A percentile compares a stretch with the other conserved stretches of the same genome.
Conservation (phyloP, 352 stramenopile species). For the Globisporangium megalacanthum region DNA sequence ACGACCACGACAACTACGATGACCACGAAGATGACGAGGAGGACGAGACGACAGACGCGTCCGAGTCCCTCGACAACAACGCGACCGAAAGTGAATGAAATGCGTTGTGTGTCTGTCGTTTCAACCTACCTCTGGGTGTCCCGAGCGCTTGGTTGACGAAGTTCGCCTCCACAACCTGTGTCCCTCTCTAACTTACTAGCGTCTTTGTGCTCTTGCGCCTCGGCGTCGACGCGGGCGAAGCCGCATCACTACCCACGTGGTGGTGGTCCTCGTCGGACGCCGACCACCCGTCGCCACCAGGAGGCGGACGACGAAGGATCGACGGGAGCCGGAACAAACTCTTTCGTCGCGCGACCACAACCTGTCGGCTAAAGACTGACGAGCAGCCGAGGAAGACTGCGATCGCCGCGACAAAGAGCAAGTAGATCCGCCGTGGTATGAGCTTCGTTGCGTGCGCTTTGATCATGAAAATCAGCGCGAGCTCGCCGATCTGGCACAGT, state of each 20-base stretch:
- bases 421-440: slow-evolving; percentile 73
- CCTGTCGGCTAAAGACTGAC: slow-evolving; percentile 67
- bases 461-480: slow-evolving; percentile 89
- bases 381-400: slow-evolving; percentile 80
- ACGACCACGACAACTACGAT: not conserved
- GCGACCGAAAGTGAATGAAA: slow-evolving; percentile 13
- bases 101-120: too few relatives aligned
- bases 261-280: slow-evolving; percentile 16
- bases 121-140: slow-evolving; percentile 2
- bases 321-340: slow-evolving; percentile 52
- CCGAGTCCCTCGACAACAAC: slow-evolving; percentile 2
- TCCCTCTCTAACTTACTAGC: slow-evolving; percentile 5
- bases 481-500: slow-evolving; percentile 79
- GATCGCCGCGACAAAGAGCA: slow-evolving; percentile 78
- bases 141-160: too few relatives aligned
- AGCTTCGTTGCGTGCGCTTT: slow-evolving; percentile 82
- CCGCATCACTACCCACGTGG: slow-evolving; percentile 9
- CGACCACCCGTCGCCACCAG: slow-evolving; percentile 12
- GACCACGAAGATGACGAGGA: not conserved
- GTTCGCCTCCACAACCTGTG: too few relatives aligned
- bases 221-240: slow-evolving; percentile 23
- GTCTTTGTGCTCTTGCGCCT: slow-evolving; percentile 22
- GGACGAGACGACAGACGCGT: not conserved
- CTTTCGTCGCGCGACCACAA: slow-evolving; percentile 58
- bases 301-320: slow-evolving; percentile 17